Percentiles rank a stretch among this genome's conserved stretches.
Conservation (phyloP, 2,329 filamentous ascomycete species). For the Exophiala dermatitidis region DNA sequence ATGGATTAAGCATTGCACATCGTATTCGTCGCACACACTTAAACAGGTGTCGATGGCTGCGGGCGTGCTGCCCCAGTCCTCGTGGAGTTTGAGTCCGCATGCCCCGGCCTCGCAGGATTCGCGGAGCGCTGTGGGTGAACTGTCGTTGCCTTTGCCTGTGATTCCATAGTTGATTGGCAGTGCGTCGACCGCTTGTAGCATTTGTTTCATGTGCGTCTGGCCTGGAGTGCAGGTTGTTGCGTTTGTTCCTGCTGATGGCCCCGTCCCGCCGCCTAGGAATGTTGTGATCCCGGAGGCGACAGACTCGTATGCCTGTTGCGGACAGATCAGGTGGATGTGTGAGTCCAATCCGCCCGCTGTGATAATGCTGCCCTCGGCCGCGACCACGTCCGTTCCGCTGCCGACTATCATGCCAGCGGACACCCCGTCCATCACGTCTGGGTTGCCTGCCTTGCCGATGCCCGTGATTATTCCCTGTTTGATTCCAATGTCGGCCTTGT, state of each 20-base stretch:
- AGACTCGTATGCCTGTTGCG: conserved; percentile 79
- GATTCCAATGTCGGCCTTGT: conserved; percentile 93
- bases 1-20: conserved; percentile 90
- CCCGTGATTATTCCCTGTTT: conserved; percentile 79
- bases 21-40: conserved; percentile 77
- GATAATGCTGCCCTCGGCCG: conserved; percentile 81
- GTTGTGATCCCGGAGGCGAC: conserved; percentile 83
- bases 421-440: conserved; percentile 93
- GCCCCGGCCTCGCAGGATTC: conserved; percentile 79
- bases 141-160: conserved; percentile 90
- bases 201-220: conserved; percentile 71
- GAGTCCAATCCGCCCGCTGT: conserved; percentile 85
- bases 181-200: conserved; percentile 78
- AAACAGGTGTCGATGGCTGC: conserved; percentile 86
- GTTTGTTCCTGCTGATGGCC: conserved; percentile 83
- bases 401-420: conserved; percentile 71
- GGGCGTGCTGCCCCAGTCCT: conserved; percentile 91
- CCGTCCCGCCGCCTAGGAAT: conserved; percentile 82
- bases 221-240: conserved; percentile 92
- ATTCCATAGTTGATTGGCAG: conserved; percentile 84
- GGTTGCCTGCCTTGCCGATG: conserved; percentile 92
- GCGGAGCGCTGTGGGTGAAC: conserved; percentile 59
- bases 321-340: conserved; percentile 92
- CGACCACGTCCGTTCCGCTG: conserved; percentile 83
- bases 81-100: conserved; percentile 86